Conservation (phyloP, 2,329 filamentous ascomycete species). For the Epichloe coenophiala region DNA sequence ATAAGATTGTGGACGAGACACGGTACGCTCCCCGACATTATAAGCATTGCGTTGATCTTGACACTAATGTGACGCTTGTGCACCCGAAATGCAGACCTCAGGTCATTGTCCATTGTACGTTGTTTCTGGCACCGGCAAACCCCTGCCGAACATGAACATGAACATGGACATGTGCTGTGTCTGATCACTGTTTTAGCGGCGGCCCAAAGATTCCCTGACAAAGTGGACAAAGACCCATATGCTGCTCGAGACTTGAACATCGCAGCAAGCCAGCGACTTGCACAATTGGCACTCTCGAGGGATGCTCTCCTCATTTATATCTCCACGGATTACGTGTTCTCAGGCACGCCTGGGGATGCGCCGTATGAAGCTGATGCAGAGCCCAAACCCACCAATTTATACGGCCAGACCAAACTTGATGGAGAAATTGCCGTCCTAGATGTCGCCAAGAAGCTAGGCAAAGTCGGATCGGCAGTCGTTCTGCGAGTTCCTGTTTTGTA, state of each 20-base stretch:
- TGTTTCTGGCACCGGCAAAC: not conserved
- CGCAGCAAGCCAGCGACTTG: slow-evolving; percentile 52
- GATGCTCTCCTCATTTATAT: slow-evolving; percentile 60
- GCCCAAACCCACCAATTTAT: slow-evolving; percentile 65
- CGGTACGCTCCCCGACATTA: slow-evolving; percentile 30
- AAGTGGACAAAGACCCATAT: slow-evolving; percentile 66
- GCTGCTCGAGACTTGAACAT: slow-evolving; percentile 65
- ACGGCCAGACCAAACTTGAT: slow-evolving; percentile 48
- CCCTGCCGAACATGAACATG: not conserved
- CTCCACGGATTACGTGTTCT: slow-evolving; percentile 72
- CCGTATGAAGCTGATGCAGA: slow-evolving; percentile 57
- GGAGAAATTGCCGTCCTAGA: slow-evolving; percentile 53
- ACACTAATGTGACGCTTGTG: not conserved
- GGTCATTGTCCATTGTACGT: slow-evolving; percentile 66
- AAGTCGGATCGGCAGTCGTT: slow-evolving; percentile 47
- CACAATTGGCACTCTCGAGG: slow-evolving; percentile 48
- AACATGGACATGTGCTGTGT: not conserved
- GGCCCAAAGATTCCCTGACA: slow-evolving; percentile 78
- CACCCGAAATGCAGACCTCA: slow-evolving; percentile 42
- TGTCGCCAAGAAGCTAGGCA: slow-evolving; percentile 35
- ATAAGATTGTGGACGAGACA: slow-evolving; percentile 35
- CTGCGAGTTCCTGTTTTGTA: slow-evolving; percentile 77
- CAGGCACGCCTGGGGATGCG: slow-evolving; percentile 60
- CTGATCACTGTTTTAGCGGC: slow-evolving; percentile 41
- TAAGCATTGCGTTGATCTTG: not conserved